phyloP scores from a whole-genome alignment of 768 basidiomycete genomes.

The Leucosporidium creatinivorum region DNA sequence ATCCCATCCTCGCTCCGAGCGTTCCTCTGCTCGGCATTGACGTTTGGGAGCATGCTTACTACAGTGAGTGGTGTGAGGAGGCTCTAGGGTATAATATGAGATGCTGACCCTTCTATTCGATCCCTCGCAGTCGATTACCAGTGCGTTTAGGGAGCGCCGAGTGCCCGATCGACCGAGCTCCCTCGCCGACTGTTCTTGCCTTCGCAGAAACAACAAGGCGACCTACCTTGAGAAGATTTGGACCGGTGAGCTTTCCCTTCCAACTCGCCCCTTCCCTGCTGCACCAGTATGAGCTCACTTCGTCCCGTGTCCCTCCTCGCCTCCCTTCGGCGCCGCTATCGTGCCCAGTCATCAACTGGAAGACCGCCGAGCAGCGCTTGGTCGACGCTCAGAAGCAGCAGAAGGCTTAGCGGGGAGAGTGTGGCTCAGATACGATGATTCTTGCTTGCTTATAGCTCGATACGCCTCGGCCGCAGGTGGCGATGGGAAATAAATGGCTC shows the following conservation, averaged over 20 bases:
- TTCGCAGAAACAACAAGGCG: slow-evolving; percentile 58
- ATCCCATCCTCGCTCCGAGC: slow-evolving; percentile 68
- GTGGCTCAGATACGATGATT: too few species aligned
- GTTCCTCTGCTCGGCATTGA: slow-evolving; percentile 91
- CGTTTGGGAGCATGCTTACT: slow-evolving; percentile 91
- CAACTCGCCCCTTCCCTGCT: too few species aligned
- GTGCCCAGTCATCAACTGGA: slow-evolving; percentile 72
- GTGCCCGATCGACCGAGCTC: background rate
- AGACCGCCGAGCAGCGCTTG: slow-evolving; percentile 61
- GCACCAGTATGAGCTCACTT: too few species aligned
- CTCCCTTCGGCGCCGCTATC: too few species aligned
- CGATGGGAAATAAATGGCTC: too few species aligned
- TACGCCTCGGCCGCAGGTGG: too few species aligned
- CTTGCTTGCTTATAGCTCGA: too few species aligned
- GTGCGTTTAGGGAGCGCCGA: background rate
- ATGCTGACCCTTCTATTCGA: background rate
- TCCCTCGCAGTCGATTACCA: background rate
- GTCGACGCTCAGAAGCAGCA: background rate
- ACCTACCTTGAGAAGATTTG: slow-evolving; percentile 93
- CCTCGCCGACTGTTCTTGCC: slow-evolving; percentile 28
- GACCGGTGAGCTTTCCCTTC: slow-evolving; percentile 40
- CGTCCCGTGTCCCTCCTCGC: too few species aligned
- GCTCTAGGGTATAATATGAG: too few species aligned
- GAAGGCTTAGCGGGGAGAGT: too few species aligned
- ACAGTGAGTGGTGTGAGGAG: slow-evolving; percentile 68